Base-by-base conservation (phyloP, 2,329 filamentous ascomycete genomes). In the Penicillium paneum region DNA sequence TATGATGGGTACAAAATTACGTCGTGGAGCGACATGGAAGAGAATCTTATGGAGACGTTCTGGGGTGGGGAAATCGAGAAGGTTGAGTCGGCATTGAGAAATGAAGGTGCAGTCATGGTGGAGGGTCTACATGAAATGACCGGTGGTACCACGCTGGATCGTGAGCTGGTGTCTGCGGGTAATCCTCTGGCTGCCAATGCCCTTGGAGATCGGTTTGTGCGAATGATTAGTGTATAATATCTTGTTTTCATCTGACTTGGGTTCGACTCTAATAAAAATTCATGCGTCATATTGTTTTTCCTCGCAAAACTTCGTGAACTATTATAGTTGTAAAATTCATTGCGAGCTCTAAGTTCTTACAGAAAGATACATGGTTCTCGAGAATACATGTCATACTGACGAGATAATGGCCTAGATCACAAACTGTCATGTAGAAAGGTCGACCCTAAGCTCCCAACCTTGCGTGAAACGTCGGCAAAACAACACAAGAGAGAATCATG, bases 1-100 rank as follows among this genome's bases (percentile, higher is more conserved):
- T 79, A 79, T 54, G 72, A 75, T 39, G 76, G 75, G 15, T 79
- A 79, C 56, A 71, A 74, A 59, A 71, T 79, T 31, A 79, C 75
- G 1, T 70, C 68, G 35, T 79, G 75, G 71, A 76, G 73, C 39
- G 75, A 79, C 62, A 69, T 66, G 0, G 77, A 79, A 61, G 77
- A 79, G 64, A 74, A 71, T 59, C 51, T 74, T 19, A 77, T 79
- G 73, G 77, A 79, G 68, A 74, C 65, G n/a, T 50, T 75, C 51
- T 57, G 75, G 28, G 63, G 74, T 5, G 77, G 74, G 0, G 75
- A 78, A 60, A 67, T 78, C 4, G 63, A 71, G 48, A 78, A 77
- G 62, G 74, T 76, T 6, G 77, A 74, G 58, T 66, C 67, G 5
- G 63, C 58, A 8, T 55, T 79, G 51, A 67, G 65, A 17, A 66